phyloP scores from a whole-genome alignment of 2,329 filamentous ascomycete species.

The Leptographium lundbergii region DNA sequence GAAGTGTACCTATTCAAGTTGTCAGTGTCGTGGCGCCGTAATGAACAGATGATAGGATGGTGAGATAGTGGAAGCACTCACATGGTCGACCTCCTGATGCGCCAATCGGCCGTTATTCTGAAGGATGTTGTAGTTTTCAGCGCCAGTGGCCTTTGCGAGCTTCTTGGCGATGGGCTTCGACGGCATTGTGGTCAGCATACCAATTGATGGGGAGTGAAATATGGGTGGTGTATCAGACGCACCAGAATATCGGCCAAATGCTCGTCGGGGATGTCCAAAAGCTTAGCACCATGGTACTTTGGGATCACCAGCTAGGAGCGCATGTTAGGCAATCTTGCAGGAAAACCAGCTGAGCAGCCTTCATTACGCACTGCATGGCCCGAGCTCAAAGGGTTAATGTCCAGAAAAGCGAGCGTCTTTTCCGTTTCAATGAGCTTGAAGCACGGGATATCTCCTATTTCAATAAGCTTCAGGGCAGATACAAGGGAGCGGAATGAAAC shows the following conservation, averaged over 20 bases:
- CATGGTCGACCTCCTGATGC: constrained; percentile 87
- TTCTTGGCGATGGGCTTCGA: constrained; percentile 68
- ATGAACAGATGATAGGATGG: not conserved
- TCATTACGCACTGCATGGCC: constrained; percentile 66
- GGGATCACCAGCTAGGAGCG: constrained; percentile 73
- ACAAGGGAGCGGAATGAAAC: constrained; percentile 2
- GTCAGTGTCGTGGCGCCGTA: not conserved
- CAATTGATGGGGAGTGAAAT: not conserved
- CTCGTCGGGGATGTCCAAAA: constrained; percentile 87
- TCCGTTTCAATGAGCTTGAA: constrained; percentile 95
- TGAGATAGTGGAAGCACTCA: constrained; percentile 29
- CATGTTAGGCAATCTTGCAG: not conserved
- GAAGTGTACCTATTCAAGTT: constrained; percentile 59
- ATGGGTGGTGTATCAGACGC: constrained; percentile 16
- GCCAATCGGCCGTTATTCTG: constrained; percentile 92
- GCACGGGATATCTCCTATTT: constrained; percentile 81
- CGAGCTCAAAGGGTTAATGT: constrained; percentile 79
- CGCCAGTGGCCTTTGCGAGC: constrained; percentile 64
- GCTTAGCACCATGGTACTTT: constrained; percentile 85
- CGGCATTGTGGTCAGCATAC: not conserved
- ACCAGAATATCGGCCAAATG: constrained; percentile 71
- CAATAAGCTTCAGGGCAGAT: not conserved
- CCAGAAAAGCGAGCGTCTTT: constrained; percentile 88
- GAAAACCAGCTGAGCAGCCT: not conserved
- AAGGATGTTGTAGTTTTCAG: constrained; percentile 78